Percentiles rank a stretch among this genome's conserved stretches.
These are phyloP conservation scores for Globisporangium lucens DNA, from an alignment of 352 stramenopile species.

Conservation along the genomic window DNA sequence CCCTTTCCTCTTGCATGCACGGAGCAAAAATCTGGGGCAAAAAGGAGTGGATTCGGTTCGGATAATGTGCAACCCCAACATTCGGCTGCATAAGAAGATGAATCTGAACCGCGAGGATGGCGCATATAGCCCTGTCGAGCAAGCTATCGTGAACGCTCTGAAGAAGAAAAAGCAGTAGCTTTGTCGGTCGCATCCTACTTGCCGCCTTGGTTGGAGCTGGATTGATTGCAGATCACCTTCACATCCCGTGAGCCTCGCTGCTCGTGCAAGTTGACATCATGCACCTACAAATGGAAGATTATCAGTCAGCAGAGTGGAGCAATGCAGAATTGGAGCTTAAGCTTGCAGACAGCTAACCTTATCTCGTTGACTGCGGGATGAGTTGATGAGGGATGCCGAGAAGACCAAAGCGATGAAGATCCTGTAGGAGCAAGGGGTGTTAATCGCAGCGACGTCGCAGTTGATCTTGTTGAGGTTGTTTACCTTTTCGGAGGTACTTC, in stretches of 20 bases:
- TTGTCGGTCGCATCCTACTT: background rate
- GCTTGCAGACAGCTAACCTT: background rate
- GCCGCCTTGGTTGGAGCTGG: background rate
- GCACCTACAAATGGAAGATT: background rate
- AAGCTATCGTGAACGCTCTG: constrained; percentile 37
- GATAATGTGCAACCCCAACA: constrained; percentile 73
- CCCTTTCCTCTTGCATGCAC: constrained; percentile 76
- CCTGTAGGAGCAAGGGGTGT: background rate
- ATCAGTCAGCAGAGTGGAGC: background rate
- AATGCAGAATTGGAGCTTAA: background rate
- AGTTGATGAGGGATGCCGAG: background rate
- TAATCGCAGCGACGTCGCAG: background rate
- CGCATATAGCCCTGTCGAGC: constrained; percentile 41
- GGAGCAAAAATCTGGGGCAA: constrained; percentile 59
- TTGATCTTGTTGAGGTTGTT: background rate
- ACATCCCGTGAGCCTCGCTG: background rate
- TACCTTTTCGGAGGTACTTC: background rate
- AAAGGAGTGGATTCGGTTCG: constrained; percentile 55
- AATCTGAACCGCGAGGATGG: constrained; percentile 30
- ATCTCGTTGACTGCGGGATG: background rate
- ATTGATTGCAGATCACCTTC: background rate
- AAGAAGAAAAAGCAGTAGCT: background rate
- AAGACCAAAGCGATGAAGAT: background rate
- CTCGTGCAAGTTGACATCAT: background rate
- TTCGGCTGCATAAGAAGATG: constrained; percentile 46